Percentiles rank a stretch among this genome's conserved stretches.
Evolutionary conservation across 73 alveolate species (phyloP).

Genomic region (Durusdinium trenchii): DNA sequence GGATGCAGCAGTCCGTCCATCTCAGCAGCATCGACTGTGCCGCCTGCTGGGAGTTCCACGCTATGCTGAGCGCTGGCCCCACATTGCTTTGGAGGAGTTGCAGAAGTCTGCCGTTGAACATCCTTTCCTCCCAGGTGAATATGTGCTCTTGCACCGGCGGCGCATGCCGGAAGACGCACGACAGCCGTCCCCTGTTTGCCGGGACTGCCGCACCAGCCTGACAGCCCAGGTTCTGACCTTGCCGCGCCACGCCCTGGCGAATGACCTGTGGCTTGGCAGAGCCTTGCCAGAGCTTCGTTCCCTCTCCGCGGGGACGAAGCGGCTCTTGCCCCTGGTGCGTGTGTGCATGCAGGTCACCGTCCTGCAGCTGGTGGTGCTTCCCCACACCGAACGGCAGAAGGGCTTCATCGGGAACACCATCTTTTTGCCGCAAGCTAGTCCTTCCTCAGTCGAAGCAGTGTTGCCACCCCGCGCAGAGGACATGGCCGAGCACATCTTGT

Average conservation of each 20-base stretch:
- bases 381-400: neutral
- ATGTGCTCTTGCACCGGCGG: neutral
- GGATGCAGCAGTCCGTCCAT: too few species aligned
- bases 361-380: neutral
- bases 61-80: slow-evolving; percentile 39
- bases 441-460: neutral
- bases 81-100: neutral
- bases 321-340: slow-evolving; percentile 2
- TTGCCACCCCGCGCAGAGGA: neutral
- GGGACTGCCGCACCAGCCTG: slow-evolving; percentile 8
- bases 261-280: slow-evolving; percentile 12
- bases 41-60: neutral
- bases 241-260: neutral
- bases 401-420: slow-evolving; percentile 37
- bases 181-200: neutral
- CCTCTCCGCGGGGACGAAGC: slow-evolving; percentile 8
- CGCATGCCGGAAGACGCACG: slow-evolving; percentile 4
- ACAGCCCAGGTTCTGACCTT: neutral
- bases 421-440: slow-evolving; percentile 12
- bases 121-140: neutral
- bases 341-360: slow-evolving; percentile 17
- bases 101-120: neutral
- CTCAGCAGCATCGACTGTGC: neutral
- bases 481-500: slow-evolving; percentile 31
- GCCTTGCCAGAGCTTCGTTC: neutral